Evolutionary conservation across 1,284 basidiomycete genomes (phyloP), one percentile per base, ranked within the genome.

Genomic region (Xanthoconium separans): DNA sequence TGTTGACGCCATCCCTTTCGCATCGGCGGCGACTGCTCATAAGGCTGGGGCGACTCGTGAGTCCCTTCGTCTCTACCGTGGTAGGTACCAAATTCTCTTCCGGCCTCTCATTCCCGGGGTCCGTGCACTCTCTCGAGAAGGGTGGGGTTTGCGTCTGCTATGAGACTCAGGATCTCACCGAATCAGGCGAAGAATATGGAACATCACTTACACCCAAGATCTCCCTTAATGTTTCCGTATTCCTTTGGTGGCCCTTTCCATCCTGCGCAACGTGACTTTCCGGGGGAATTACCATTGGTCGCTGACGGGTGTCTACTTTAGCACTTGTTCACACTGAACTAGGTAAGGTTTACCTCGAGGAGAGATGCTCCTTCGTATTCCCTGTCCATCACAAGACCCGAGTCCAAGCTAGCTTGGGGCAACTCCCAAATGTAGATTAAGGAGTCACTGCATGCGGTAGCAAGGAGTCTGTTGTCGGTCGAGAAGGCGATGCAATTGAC

Each of bases 401-500:
- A 69, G 50, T 65, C 64, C 56, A 65, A 44, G 51, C 65, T 67
- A 16, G 63, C 47, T 47, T 68, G 63, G 8, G 64, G 64, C 24
- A 61, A n/a, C 44, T 66, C 68, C 65, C 65, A 66, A 20, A 66
- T 44, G 44, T 66, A 66, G 34, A 69, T 40, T 16, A 43, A 40
- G 33, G 60, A 61, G 40, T 70, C 56, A 29, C 54, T 52, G 48
- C 68, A 66, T 24, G 58, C 66, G 6, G 63, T 68, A 9, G 68
- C 68, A 20, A 66, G 47, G 46, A 57, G 56, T 49, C 63, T 51
- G 51, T 65, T 66, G 52, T 70, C 68, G 31, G 43, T 37, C 6
- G 64, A 66, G 55, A 66, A 66, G 41, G 64, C 24, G 37, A 63
- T 42, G 24, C 60, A 70, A 22, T 64, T 58, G 43, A 70, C 61